These are phyloP conservation scores for Saxophila tyrrhenica DNA, from an alignment of 495 filamentous ascomycete species.

Conservation along the genomic window DNA sequence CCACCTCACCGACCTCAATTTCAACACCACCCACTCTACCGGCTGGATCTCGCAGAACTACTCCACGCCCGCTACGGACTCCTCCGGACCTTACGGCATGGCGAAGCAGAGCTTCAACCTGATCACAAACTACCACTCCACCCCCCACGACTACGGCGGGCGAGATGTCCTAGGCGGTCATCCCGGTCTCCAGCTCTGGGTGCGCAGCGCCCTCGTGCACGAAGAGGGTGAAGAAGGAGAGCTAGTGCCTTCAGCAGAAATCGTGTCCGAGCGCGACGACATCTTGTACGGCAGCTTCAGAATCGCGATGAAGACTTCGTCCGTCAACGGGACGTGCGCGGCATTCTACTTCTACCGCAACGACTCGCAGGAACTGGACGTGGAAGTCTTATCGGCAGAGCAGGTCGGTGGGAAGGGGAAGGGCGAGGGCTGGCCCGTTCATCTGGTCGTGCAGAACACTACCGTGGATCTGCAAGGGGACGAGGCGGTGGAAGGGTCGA, in stretches of 20 bases:
- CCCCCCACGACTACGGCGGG: slow-evolving; percentile 43
- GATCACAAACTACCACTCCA: slow-evolving; percentile 19
- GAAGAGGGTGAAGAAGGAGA: slow-evolving; percentile 28
- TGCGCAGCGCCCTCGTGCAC: slow-evolving; percentile 22
- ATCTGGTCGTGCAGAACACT: slow-evolving; percentile 53
- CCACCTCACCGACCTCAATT: slow-evolving; percentile 27
- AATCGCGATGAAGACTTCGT: slow-evolving; percentile 50
- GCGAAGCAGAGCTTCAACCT: background rate
- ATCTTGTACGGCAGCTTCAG: slow-evolving; percentile 56
- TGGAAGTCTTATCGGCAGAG: slow-evolving; percentile 58
- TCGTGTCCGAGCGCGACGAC: slow-evolving; percentile 46
- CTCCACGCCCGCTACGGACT: slow-evolving; percentile 40
- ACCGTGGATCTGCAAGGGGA: slow-evolving; percentile 40
- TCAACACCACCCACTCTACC: slow-evolving; percentile 36
- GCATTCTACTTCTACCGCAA: slow-evolving; percentile 77
- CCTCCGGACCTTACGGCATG: slow-evolving; percentile 53
- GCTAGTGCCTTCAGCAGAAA: slow-evolving; percentile 49
- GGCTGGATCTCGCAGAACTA: slow-evolving; percentile 54
- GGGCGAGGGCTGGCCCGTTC: slow-evolving; percentile 45
- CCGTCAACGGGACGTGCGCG: slow-evolving; percentile 52
- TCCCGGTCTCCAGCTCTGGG: slow-evolving; percentile 42
- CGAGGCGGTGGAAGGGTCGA: slow-evolving; percentile 43
- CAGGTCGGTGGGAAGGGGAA: slow-evolving; percentile 30
- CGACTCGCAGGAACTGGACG: slow-evolving; percentile 68
- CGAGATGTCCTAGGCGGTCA: slow-evolving; percentile 26